phyloP scores from a whole-genome alignment of 148 eudicot species.

The Rhododendron vialii region DNA sequence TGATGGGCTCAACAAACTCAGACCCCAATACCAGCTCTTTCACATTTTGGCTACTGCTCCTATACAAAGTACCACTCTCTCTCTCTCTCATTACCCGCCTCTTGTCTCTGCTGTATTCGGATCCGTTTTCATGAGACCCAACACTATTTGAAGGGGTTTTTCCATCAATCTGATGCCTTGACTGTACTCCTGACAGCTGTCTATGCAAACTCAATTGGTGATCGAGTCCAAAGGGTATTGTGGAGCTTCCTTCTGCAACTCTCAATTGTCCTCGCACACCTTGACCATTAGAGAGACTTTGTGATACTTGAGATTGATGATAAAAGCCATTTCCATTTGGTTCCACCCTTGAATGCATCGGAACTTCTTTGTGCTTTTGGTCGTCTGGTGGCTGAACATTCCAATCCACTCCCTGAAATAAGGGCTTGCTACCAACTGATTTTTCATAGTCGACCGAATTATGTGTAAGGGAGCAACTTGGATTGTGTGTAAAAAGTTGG shows the following conservation, averaged over 20 bases:
- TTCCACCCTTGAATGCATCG: conserved; percentile 29
- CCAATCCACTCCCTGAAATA: conserved; percentile 89
- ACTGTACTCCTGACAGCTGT: conserved; percentile 43
- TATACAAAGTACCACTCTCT: conserved; percentile 40
- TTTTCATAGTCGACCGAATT: conserved; percentile 71
- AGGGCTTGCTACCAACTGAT: conserved; percentile 84
- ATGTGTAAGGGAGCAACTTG: conserved; percentile 78
- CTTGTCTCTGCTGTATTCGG: conserved; percentile 53
- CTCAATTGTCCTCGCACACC: conserved; percentile 28
- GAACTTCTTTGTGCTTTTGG: conserved; percentile 45
- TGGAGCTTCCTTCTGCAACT: conserved; percentile 41
- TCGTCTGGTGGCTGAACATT: conserved; percentile 57
- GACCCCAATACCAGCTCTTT: conserved; percentile 45
- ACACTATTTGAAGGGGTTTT: conserved; percentile 57
- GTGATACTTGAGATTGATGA: conserved; percentile 47
- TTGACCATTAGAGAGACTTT: conserved; percentile 47
- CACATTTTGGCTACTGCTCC: conserved; percentile 40
- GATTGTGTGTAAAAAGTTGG: conserved; percentile 69
- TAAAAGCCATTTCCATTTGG: conserved; percentile 47
- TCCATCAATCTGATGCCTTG: conserved; percentile 33
- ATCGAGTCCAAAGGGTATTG: conserved; percentile 35
- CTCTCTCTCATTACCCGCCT: conserved; percentile 41
- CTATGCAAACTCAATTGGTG: conserved; percentile 58
- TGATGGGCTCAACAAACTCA: conserved; percentile 60
- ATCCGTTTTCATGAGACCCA: conserved; percentile 60